Evolutionary conservation across 805 yeast genomes (phyloP).

Genomic region (Kuraishia ogatae): DNA sequence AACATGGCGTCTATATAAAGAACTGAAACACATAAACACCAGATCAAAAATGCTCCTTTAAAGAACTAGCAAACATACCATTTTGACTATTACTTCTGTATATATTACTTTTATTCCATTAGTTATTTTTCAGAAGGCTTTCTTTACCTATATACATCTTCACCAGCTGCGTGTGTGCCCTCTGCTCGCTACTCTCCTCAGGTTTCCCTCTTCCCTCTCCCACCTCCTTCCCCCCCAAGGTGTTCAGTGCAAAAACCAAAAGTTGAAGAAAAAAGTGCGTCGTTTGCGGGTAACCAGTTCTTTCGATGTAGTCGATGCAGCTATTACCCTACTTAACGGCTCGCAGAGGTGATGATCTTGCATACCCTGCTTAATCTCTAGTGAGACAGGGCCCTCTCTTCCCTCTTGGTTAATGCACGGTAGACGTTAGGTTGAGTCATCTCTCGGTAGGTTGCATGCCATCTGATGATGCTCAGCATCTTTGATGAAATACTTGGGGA

Average conservation of each 20-base stretch:
- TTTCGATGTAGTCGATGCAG: too few species aligned
- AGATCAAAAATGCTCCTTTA: too few species aligned
- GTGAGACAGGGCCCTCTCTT: neutral
- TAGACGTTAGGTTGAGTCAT: conserved; percentile 1
- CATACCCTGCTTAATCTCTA: neutral
- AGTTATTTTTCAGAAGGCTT: neutral
- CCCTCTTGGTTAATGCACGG: neutral
- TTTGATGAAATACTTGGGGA: neutral
- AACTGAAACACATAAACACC: too few species aligned
- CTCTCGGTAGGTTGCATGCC: neutral
- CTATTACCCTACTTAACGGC: neutral
- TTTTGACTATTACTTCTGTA: neutral
- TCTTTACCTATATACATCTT: neutral
- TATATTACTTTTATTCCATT: too few species aligned
- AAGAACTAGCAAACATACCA: neutral
- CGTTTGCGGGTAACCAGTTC: neutral
- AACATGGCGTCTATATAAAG: too few species aligned
- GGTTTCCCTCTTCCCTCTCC: neutral
- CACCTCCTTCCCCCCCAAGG: neutral
- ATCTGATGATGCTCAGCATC: neutral
- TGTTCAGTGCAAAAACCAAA: neutral
- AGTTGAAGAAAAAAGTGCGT: neutral
- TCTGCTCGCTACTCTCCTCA: neutral
- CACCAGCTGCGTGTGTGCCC: neutral
- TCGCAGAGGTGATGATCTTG: neutral